phyloP scores from a whole-genome alignment of 2,329 filamentous ascomycete species.

The Penicillium sp. region DNA sequence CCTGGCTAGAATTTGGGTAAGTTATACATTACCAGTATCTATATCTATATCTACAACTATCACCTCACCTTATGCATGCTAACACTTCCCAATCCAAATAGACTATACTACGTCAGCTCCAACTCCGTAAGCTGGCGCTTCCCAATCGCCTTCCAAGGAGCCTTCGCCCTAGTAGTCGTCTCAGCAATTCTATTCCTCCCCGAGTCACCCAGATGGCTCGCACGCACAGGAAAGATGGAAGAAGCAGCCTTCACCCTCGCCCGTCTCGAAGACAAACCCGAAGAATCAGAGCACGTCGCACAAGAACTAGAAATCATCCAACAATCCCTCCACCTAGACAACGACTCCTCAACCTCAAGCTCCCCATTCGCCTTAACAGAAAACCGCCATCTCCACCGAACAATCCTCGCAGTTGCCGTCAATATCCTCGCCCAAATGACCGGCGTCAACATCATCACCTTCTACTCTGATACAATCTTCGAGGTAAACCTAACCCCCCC shows the following conservation, averaged over 20 bases:
- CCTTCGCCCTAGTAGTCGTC: slow-evolving; percentile 41
- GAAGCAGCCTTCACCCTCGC: slow-evolving; percentile 52
- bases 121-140: slow-evolving; percentile 34
- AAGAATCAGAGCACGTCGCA: slow-evolving; percentile 52
- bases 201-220: slow-evolving; percentile 59
- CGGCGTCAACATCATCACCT: slow-evolving; percentile 37
- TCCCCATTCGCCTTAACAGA: slow-evolving; percentile 26
- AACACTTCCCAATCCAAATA: no score
- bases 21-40: not conserved
- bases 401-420: slow-evolving; percentile 27
- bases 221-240: slow-evolving; percentile 54
- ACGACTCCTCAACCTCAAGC: slow-evolving; percentile 12
- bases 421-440: slow-evolving; percentile 36
- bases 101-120: slow-evolving; percentile 41
- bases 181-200: slow-evolving; percentile 41
- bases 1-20: slow-evolving; percentile 45
- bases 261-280: slow-evolving; percentile 49
- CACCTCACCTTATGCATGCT: no score
- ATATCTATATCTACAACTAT: no score
- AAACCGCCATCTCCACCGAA: slow-evolving; percentile 31
- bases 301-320: slow-evolving; percentile 40
- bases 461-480: slow-evolving; percentile 37
- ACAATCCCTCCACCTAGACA: slow-evolving; percentile 47
- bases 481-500: slow-evolving; percentile 3
- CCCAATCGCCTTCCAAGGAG: slow-evolving; percentile 35